Evolutionary conservation across 352 stramenopile genomes (phyloP).

Genomic region (Phytophthora rubi): DNA sequence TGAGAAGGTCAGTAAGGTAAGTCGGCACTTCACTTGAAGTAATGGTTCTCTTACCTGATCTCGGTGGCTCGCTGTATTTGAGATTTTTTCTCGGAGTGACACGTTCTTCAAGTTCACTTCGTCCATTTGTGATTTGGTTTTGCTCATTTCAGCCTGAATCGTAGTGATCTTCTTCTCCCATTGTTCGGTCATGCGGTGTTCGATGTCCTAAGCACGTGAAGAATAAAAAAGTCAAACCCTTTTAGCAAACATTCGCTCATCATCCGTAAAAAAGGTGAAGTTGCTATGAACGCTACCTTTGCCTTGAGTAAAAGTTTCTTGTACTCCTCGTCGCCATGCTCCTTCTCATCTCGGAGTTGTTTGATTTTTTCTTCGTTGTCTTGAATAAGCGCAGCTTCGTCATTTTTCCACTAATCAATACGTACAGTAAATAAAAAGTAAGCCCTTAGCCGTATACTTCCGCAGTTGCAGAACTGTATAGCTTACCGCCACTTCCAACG

Average conservation of each 20-base stretch:
- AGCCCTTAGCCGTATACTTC: not conserved
- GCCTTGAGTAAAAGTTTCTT: conserved; percentile 57
- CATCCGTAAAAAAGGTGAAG: not conserved
- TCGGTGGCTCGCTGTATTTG: conserved; percentile 59
- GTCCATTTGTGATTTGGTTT: conserved; percentile 75
- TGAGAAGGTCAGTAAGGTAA: conserved; percentile 12
- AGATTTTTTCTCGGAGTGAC: conserved; percentile 71
- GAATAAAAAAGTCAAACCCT: not conserved
- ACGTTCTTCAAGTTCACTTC: conserved; percentile 84
- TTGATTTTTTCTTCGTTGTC: conserved; percentile 67
- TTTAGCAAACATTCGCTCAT: not conserved
- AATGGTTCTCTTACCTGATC: conserved; percentile 60
- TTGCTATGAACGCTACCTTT: conserved; percentile 41
- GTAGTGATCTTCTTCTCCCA: conserved; percentile 82
- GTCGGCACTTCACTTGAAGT: not conserved
- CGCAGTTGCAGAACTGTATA: not conserved
- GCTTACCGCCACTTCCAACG: conserved; percentile 62
- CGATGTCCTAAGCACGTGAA: conserved; percentile 46
- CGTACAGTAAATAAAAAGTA: not conserved
- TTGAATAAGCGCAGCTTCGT: conserved; percentile 55
- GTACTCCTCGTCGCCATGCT: conserved; percentile 57
- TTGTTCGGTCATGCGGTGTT: conserved; percentile 71
- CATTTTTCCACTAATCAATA: conserved; percentile 59
- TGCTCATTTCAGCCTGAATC: conserved; percentile 68
- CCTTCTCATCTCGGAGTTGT: conserved; percentile 71